Base-by-base conservation (phyloP, 257 asterid species). In the Ajuga chamaepitys region DNA sequence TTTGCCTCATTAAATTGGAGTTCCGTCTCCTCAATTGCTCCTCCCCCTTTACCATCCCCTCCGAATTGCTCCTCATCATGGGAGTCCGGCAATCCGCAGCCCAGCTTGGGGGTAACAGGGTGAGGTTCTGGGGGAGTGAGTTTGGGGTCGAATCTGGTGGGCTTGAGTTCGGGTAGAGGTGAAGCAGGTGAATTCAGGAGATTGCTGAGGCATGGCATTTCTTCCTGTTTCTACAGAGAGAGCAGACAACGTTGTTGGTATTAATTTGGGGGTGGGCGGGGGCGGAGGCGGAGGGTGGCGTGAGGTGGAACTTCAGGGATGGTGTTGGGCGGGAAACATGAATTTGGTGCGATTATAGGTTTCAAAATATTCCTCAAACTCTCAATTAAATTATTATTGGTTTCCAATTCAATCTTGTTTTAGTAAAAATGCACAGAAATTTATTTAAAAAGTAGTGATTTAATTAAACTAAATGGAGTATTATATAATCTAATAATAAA, bases 251-350 rank as follows among this genome's bases (percentile, higher is more conserved):
- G 18, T 17, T 21, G 62, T 28, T 38, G 42, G 37, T 51, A 32
- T 35, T 7, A 4, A 41, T n/a, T 12, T 18, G 61, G 42, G 10
- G 30, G 61, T 3, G 51, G 13, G 11, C 42, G 53, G 50, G 28
- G 28, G 62, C 50, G 2, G 26, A 10, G 22, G 20, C 4, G 58
- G 28, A n/a, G 3, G 60, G 32, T 53, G 51, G 18, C 1, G 12
- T 28, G 68, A 34, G 37, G 71, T 28, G 44, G 45, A 56, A 66
- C 60, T 46, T 22, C 56, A 30, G 45, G 51, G 28, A n/a, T 26
- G 35, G 8, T 20, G 63, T 77, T 77, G 76, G 70, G 90, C 87
- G 90, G 90, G 87, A 83, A 79, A 72, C 69, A 70, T 76, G 73
- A 67, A 81, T 72, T 58, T 70, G 50, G 7, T 48, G 20, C 62